phyloP scores from a whole-genome alignment of 345 rosid genomes.

The Lumnitzera littorea region DNA sequence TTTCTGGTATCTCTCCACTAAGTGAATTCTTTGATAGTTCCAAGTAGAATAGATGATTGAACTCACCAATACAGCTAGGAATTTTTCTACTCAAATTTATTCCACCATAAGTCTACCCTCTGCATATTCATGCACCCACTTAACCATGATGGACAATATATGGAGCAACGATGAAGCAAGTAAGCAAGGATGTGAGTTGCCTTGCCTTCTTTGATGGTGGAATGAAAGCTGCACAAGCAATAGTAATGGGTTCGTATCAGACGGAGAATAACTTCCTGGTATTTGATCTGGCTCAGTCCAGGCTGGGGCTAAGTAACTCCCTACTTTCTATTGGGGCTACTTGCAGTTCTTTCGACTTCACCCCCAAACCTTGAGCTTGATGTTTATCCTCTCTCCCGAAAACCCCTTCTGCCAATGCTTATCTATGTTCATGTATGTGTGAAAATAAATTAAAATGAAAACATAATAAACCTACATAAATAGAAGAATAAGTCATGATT shows the following conservation, averaged over 20 bases:
- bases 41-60: constrained; percentile 11
- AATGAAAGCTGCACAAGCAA: constrained; percentile 15
- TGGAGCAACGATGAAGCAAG: constrained; percentile 26
- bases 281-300: constrained; percentile 15
- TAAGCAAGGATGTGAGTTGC: constrained; percentile 22
- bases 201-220: constrained; percentile 32
- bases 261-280: constrained; percentile 29
- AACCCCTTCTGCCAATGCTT: too few relatives aligned
- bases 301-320: too few relatives aligned
- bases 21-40: constrained; percentile 13
- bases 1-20: constrained; percentile 10
- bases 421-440: too few relatives aligned
- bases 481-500: too few relatives aligned
- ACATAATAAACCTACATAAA: too few relatives aligned
- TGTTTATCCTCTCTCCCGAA: too few relatives aligned
- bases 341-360: constrained; percentile 1
- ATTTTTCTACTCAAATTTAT: constrained; percentile 9
- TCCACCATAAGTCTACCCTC: constrained; percentile 14
- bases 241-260: constrained; percentile 29
- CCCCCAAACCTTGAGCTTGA: too few relatives aligned
- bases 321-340: too few relatives aligned
- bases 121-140: constrained; percentile 10
- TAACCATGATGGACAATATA: constrained; percentile 23
- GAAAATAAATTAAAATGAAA: too few relatives aligned
- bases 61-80: constrained; percentile 12